These are phyloP conservation scores for Brasenia schreberi DNA, from an alignment of 164 flowering plant species.

Conservation along the genomic window DNA sequence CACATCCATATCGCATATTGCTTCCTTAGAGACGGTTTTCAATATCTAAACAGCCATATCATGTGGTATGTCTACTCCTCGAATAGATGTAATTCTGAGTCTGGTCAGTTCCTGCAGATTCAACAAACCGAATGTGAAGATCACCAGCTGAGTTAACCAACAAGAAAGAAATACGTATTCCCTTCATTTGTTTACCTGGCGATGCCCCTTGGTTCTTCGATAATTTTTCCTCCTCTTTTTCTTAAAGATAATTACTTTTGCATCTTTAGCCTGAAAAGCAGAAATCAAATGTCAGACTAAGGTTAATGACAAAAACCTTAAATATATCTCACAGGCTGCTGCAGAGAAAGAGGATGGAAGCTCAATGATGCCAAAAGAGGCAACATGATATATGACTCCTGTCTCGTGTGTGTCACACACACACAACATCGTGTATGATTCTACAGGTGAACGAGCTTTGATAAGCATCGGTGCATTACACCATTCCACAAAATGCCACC, in stretches of 20 bases:
- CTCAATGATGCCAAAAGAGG: not conserved
- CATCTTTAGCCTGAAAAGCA: constrained; percentile 71
- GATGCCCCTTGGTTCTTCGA: constrained; percentile 87
- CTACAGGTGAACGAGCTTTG: too few species aligned
- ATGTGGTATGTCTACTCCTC: constrained; percentile 72
- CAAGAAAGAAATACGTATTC: too few species aligned
- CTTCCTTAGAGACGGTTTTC: not conserved
- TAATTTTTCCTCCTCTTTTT: constrained; percentile 97
- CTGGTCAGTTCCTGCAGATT: constrained; percentile 66
- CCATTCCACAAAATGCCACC: not conserved
- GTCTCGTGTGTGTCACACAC: too few species aligned
- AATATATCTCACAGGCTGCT: not conserved
- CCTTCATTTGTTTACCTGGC: constrained; percentile 48
- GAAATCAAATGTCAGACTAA: not conserved
- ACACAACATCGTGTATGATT: too few species aligned
- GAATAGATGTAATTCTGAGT: constrained; percentile 72
- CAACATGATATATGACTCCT: too few species aligned
- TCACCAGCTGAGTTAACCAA: too few species aligned
- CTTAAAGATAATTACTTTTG: constrained; percentile 93
- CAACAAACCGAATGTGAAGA: not conserved
- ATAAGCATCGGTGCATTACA: too few species aligned
- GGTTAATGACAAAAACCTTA: not conserved
- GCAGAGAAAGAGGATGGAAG: not conserved
- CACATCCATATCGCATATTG: not conserved
- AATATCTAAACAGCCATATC: constrained; percentile 36